These are phyloP conservation scores for Abrus pulchellus DNA, from an alignment of 306 rosid genomes.

Conservation along the genomic window DNA sequence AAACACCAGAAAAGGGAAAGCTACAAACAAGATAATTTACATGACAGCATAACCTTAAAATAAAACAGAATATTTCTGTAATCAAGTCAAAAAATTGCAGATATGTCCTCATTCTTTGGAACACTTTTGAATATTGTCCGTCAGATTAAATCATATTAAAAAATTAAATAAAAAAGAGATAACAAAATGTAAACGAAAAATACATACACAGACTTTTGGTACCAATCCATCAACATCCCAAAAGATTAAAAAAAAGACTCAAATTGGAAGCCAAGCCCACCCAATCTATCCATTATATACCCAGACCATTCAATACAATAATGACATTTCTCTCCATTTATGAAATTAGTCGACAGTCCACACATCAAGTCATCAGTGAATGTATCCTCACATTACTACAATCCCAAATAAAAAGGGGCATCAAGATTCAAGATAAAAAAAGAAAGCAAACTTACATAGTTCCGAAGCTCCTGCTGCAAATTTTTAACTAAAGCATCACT, in stretches of 20 bases:
- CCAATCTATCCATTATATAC: background rate
- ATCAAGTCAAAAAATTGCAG: background rate
- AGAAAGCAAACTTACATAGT: slow-evolving; percentile 68
- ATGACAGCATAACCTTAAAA: slow-evolving; percentile 13
- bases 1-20: slow-evolving; percentile 22
- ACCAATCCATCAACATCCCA: slow-evolving; percentile 31
- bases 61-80: background rate
- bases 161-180: slow-evolving; percentile 3
- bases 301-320: slow-evolving; percentile 39
- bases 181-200: slow-evolving; percentile 28
- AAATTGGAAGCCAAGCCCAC: slow-evolving; percentile 33
- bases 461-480: slow-evolving; percentile 88
- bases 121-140: slow-evolving; percentile 27
- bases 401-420: slow-evolving; percentile 17
- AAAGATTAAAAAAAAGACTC: background rate
- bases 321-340: slow-evolving; percentile 24
- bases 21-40: slow-evolving; percentile 21
- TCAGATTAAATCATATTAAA: slow-evolving; percentile 8
- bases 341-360: slow-evolving; percentile 30
- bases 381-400: slow-evolving; percentile 41
- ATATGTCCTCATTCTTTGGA: background rate
- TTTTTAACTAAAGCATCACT: slow-evolving; percentile 70
- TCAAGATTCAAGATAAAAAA: slow-evolving; percentile 20
- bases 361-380: slow-evolving; percentile 30
- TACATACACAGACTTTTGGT: slow-evolving; percentile 4